phyloP scores from a whole-genome alignment of 1,284 basidiomycete genomes.

The Coniophora puteana region DNA sequence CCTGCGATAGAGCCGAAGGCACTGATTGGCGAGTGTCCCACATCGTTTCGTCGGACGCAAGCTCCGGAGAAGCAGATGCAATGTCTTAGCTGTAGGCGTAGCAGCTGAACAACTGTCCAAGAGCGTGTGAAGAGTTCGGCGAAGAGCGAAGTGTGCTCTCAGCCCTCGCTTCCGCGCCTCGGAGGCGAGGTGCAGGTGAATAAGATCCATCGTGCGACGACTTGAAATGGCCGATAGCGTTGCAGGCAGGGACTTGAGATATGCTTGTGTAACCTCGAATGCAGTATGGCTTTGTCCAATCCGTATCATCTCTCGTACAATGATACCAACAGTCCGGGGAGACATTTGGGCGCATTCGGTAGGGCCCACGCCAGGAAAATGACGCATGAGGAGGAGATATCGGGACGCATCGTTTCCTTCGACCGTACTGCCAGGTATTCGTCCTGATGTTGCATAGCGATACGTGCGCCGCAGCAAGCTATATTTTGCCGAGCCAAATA shows the following conservation, averaged over 20 bases:
- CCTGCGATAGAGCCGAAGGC: constrained; percentile 40
- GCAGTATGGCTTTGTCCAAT: constrained; percentile 31
- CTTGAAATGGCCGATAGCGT: constrained; percentile 28
- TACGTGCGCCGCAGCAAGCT: constrained; percentile 25
- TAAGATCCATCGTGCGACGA: constrained; percentile 37
- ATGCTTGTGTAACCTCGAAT: constrained; percentile 36
- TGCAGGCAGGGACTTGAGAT: constrained; percentile 40
- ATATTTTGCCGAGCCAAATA: constrained; percentile 38
- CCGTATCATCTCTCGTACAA: constrained; percentile 35
- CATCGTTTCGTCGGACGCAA: constrained; percentile 43
- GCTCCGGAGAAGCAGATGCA: constrained; percentile 53
- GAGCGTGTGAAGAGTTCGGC: constrained; percentile 39
- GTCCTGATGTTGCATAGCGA: neutral
- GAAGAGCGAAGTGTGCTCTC: constrained; percentile 26
- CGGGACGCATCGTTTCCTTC: constrained; percentile 8
- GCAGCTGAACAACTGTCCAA: constrained; percentile 44
- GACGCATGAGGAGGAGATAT: constrained; percentile 26
- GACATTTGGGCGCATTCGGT: constrained; percentile 24
- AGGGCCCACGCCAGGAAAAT: constrained; percentile 25
- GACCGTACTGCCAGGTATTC: constrained; percentile 1
- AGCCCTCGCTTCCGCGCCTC: constrained; percentile 33
- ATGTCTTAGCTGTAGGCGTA: constrained; percentile 56
- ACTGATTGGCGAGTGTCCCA: constrained; percentile 47
- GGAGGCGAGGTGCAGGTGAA: constrained; percentile 40
- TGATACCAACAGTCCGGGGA: constrained; percentile 34